Conservation (phyloP, 2,329 filamentous ascomycete species). For the Clarireedia sp. region DNA sequence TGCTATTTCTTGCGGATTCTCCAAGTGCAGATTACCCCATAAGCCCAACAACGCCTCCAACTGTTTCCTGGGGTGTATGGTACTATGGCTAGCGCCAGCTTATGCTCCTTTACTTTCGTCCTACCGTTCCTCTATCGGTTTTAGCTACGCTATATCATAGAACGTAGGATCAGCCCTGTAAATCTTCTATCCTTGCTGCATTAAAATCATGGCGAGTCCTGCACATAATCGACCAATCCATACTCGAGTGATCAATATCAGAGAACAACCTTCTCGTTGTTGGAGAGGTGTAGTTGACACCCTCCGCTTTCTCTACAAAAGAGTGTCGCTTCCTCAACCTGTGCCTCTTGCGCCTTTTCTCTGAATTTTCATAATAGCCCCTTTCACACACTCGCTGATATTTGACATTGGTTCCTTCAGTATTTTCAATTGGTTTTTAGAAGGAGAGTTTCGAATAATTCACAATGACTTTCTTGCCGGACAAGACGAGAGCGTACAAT, state of each 20-base stretch:
- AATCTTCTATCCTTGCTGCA: background rate
- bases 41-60: too few relatives aligned
- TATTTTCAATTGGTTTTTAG: background rate
- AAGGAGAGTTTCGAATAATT: background rate
- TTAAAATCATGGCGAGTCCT: background rate
- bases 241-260: background rate
- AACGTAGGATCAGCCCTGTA: background rate
- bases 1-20: too few relatives aligned
- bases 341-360: too few relatives aligned
- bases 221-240: background rate
- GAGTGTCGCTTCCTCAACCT: too few relatives aligned
- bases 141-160: background rate
- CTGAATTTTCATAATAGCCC: too few relatives aligned
- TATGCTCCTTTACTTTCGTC: background rate
- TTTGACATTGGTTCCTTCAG: background rate
- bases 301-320: too few relatives aligned
- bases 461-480: background rate
- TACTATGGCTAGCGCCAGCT: too few relatives aligned
- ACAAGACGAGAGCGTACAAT: slow-evolving; percentile 5
- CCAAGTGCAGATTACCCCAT: too few relatives aligned
- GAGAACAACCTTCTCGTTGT: background rate
- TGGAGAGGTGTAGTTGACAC: too few relatives aligned
- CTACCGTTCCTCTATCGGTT: background rate
- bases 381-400: background rate
- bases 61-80: too few relatives aligned